Evolutionary conservation across 2,329 filamentous ascomycete species (phyloP).

Genomic region (Elsinoe ampelina): DNA sequence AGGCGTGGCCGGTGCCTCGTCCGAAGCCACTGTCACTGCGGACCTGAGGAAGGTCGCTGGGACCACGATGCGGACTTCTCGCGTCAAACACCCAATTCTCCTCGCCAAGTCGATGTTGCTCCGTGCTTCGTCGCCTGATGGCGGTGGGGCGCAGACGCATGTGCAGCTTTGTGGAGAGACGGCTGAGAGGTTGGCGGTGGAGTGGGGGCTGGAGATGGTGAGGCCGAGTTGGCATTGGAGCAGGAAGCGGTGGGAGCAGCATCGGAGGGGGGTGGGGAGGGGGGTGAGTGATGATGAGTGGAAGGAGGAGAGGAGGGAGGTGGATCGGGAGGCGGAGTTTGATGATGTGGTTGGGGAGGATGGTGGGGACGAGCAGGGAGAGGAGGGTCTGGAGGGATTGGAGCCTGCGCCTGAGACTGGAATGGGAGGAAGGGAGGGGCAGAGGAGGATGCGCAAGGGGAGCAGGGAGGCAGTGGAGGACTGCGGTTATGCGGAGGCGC

Average conservation of each 20-base stretch:
- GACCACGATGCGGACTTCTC: slow-evolving; percentile 62
- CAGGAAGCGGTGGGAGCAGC: slow-evolving; percentile 68
- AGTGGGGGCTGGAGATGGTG: slow-evolving; percentile 63
- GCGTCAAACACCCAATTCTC: slow-evolving; percentile 70
- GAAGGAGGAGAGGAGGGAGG: slow-evolving; percentile 35
- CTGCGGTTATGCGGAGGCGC: slow-evolving; percentile 6
- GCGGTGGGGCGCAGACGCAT: slow-evolving; percentile 56
- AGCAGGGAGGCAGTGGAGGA: slow-evolving; percentile 19
- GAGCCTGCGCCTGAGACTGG: slow-evolving; percentile 32
- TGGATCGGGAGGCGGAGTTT: slow-evolving; percentile 20
- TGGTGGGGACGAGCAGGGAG: not conserved
- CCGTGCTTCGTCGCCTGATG: slow-evolving; percentile 53
- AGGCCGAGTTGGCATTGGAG: slow-evolving; percentile 69
- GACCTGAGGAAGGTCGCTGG: slow-evolving; percentile 61
- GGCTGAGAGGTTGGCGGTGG: slow-evolving; percentile 57
- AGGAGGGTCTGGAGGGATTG: slow-evolving; percentile 8
- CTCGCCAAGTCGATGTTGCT: slow-evolving; percentile 64
- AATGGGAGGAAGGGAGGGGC: slow-evolving; percentile 28
- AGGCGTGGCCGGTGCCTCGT: too few species aligned
- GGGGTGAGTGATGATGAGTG: slow-evolving; percentile 29
- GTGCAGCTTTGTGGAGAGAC: slow-evolving; percentile 58
- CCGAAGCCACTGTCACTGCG: not conserved
- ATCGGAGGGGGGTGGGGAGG: slow-evolving; percentile 49
- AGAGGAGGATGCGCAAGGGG: slow-evolving; percentile 32
- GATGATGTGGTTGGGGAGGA: not conserved